These are phyloP conservation scores for Aureobasidium mangrovei DNA, from an alignment of 2,329 filamentous ascomycete genomes.

Conservation along the genomic window DNA sequence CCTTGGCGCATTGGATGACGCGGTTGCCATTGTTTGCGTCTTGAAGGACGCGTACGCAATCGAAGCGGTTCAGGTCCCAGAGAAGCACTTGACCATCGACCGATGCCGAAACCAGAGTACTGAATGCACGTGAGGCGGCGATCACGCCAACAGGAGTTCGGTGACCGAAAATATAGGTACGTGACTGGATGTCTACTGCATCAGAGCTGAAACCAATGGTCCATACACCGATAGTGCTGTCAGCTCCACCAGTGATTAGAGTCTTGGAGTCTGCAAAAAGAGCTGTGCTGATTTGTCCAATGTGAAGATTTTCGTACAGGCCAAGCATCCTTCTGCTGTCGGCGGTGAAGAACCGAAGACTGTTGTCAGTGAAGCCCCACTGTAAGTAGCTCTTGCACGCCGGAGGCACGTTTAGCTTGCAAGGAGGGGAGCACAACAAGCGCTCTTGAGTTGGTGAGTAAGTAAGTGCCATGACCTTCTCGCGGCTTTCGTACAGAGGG, in stretches of 20 bases:
- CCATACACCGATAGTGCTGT: conserved; percentile 85
- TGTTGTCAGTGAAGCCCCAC: conserved; percentile 92
- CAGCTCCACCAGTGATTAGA: conserved; percentile 81
- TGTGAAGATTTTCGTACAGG: conserved; percentile 87
- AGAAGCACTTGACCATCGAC: conserved; percentile 74
- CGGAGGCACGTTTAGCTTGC: conserved; percentile 78
- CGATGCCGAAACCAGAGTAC: conserved; percentile 75
- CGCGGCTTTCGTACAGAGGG: conserved; percentile 65
- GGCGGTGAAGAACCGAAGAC: conserved; percentile 79
- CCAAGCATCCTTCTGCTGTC: conserved; percentile 73
- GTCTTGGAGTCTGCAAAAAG: conserved; percentile 84
- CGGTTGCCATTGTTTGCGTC: conserved; percentile 50
- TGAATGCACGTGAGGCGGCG: conserved; percentile 79
- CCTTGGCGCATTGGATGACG: conserved; percentile 61
- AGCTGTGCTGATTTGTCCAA: conserved; percentile 76
- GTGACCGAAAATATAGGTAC: conserved; percentile 82
- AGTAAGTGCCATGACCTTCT: conserved; percentile 69
- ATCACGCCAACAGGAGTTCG: conserved; percentile 73
- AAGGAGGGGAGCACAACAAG: conserved; percentile 72
- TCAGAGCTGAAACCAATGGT: conserved; percentile 56
- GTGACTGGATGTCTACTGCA: conserved; percentile 67
- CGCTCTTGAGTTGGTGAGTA: conserved; percentile 74
- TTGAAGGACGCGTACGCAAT: conserved; percentile 53
- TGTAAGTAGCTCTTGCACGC: conserved; percentile 78
- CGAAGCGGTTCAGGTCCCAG: conserved; percentile 88